Conservation (phyloP, 225 moss, liverwort and hornwort species). For the Physcomitrium patens region DNA sequence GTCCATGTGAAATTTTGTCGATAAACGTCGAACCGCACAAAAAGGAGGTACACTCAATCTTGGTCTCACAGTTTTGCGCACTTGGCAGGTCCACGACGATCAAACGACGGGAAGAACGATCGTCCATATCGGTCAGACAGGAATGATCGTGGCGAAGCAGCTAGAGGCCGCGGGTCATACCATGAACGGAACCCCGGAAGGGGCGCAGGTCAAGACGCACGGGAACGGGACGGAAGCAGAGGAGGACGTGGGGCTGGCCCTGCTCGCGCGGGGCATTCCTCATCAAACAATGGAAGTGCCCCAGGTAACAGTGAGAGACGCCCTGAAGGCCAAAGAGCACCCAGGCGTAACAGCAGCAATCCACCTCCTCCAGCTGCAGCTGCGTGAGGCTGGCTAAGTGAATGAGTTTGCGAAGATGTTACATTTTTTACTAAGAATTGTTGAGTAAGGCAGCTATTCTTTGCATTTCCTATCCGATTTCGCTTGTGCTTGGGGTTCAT, state of each 20-base stretch:
- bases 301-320: constrained; percentile 35
- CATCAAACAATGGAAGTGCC: constrained; percentile 28
- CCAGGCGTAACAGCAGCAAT: constrained; percentile 45
- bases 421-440: constrained; percentile 32
- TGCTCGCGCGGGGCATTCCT: constrained; percentile 34
- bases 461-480: constrained; percentile 30
- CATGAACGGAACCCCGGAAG: constrained; percentile 39
- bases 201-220: constrained; percentile 32
- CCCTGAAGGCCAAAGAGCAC: constrained; percentile 37
- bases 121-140: constrained; percentile 20
- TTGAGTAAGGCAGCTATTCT: constrained; percentile 25
- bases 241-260: constrained; percentile 41
- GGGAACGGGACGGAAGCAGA: constrained; percentile 38
- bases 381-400: constrained; percentile 22
- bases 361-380: constrained; percentile 36
- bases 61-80: background rate
- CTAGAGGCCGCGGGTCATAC: constrained; percentile 44
- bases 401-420: constrained; percentile 5
- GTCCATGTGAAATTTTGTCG: background rate
- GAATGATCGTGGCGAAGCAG: constrained; percentile 30
- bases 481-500: constrained; percentile 33
- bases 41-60: too few species aligned
- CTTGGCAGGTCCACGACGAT: constrained; percentile 35
- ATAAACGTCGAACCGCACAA: background rate
- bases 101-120: constrained; percentile 33